Evolutionary conservation across 257 asterid genomes (phyloP).

Genomic region (Rauvolfia tetraphylla): DNA sequence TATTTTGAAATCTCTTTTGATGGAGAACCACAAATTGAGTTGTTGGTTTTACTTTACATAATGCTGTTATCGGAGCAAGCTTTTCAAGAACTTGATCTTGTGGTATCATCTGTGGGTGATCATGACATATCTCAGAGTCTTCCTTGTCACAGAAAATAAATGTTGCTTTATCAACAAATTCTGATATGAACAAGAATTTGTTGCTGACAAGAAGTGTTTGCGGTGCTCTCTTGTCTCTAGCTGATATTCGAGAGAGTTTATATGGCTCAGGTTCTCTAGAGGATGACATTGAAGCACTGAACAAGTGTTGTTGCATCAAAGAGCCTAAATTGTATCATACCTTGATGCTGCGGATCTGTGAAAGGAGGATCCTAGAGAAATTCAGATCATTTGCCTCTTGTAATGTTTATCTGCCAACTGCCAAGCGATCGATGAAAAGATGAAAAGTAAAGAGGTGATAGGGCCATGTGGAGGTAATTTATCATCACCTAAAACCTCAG

Average conservation of each 20-base stretch:
- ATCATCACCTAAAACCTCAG: background rate
- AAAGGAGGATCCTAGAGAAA: constrained; percentile 74
- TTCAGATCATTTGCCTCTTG: constrained; percentile 50
- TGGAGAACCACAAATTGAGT: constrained; percentile 80
- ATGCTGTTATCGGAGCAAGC: constrained; percentile 58
- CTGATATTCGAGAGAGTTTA: constrained; percentile 68
- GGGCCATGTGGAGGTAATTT: background rate
- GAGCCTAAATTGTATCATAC: constrained; percentile 58
- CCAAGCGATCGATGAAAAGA: background rate
- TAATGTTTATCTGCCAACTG: background rate
- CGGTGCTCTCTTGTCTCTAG: constrained; percentile 54
- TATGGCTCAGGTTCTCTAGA: constrained; percentile 55
- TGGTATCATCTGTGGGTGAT: constrained; percentile 27
- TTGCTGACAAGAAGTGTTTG: constrained; percentile 52
- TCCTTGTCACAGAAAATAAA: constrained; percentile 23
- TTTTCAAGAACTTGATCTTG: constrained; percentile 44
- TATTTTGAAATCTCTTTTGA: constrained; percentile 76
- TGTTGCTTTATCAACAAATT: constrained; percentile 24
- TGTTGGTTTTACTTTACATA: constrained; percentile 63
- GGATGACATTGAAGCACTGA: constrained; percentile 45
- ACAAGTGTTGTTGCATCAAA: constrained; percentile 31
- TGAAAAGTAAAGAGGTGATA: background rate
- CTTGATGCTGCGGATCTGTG: constrained; percentile 67
- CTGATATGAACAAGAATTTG: constrained; percentile 36
- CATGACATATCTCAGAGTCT: constrained; percentile 17